Percentiles rank a stretch among this genome's conserved stretches.
These are phyloP conservation scores for Lindgomyces ingoldianus DNA, from an alignment of 495 filamentous ascomycete genomes.

Conservation along the genomic window DNA sequence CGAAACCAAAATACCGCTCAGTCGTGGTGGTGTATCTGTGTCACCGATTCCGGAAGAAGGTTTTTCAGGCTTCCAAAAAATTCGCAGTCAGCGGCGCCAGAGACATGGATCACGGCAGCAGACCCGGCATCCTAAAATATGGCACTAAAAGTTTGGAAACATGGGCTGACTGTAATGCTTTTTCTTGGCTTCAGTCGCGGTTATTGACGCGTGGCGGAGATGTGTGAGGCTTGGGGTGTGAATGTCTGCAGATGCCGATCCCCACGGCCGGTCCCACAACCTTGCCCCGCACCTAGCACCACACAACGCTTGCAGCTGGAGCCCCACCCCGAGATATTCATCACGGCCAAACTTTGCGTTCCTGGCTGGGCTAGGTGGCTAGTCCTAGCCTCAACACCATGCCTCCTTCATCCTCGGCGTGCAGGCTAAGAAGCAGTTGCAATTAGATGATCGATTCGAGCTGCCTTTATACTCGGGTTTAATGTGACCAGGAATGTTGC, in stretches of 20 bases:
- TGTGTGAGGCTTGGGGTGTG: background rate
- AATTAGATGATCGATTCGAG: too few relatives aligned
- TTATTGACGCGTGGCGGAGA: conserved; percentile 2
- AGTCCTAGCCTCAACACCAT: too few relatives aligned
- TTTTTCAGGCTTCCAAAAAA: background rate
- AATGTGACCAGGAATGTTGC: too few relatives aligned
- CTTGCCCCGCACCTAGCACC: background rate
- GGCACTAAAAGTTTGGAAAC: background rate
- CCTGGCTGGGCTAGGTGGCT: too few relatives aligned
- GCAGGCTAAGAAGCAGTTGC: too few relatives aligned
- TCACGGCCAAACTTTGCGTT: too few relatives aligned
- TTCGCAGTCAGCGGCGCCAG: background rate
- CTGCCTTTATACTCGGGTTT: too few relatives aligned
- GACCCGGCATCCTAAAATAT: conserved; percentile 19
- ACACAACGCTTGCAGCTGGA: background rate
- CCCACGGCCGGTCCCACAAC: background rate
- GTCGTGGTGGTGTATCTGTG: background rate
- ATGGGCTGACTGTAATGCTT: conserved; percentile 2
- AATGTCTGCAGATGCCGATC: conserved; percentile 6
- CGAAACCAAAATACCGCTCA: background rate
- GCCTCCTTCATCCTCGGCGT: too few relatives aligned
- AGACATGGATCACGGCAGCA: conserved; percentile 15
- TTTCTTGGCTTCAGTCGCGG: background rate
- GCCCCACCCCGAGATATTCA: too few relatives aligned
- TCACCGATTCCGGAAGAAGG: conserved; percentile 1